A percentile compares a stretch with the other conserved stretches of the same genome.
Conservation (phyloP, 371 early-diverging fungal species). For the Zancudomyces culisetae region DNA sequence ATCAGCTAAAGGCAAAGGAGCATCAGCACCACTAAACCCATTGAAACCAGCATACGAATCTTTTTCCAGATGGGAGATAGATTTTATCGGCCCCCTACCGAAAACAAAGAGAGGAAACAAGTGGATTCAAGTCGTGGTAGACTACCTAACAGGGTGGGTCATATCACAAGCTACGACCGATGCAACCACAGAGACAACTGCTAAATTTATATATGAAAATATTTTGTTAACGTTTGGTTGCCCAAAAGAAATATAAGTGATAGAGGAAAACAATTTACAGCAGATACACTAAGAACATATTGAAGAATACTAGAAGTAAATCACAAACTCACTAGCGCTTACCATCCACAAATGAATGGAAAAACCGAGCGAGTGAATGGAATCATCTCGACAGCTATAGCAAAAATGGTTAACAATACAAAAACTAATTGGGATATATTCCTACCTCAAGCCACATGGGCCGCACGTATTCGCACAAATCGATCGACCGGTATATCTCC, state of each 20-base stretch:
- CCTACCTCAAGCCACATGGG: neutral
- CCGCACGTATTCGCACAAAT: too few relatives aligned
- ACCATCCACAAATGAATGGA: conserved; percentile 17
- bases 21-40: neutral
- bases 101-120: conserved; percentile 10
- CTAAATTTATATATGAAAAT: conserved; percentile 18
- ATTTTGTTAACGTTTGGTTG: conserved; percentile 17
- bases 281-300: conserved; percentile 1
- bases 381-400: conserved; percentile 1
- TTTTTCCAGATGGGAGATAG: conserved; percentile 17
- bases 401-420: neutral
- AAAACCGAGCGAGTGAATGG: conserved; percentile 13
- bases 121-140: conserved; percentile 26
- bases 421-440: conserved; percentile 6
- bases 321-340: conserved; percentile 9
- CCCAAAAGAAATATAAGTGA: conserved; percentile 20
- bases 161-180: conserved; percentile 15
- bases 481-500: too few relatives aligned
- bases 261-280: conserved; percentile 19
- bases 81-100: conserved; percentile 23
- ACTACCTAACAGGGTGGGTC: conserved; percentile 24
- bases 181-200: conserved; percentile 10
- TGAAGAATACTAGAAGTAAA: neutral
- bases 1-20: neutral
- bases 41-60: conserved; percentile 3